Conservation (phyloP, 2,329 filamentous ascomycete species). For the Stagonosporopsis tanaceti region DNA sequence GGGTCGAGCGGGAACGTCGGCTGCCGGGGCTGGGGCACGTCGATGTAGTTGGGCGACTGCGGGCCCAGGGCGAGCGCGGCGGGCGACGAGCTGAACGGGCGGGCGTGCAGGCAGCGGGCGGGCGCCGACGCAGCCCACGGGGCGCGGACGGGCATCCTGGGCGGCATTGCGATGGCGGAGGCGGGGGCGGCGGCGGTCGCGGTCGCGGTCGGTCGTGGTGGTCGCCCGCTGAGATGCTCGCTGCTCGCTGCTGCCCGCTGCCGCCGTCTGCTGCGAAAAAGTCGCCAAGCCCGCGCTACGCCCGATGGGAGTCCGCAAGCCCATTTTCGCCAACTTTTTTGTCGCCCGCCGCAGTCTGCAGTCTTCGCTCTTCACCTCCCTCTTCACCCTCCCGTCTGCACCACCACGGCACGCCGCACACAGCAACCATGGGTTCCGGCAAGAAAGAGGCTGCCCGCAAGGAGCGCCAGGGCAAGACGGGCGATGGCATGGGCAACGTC, state of each 20-base stretch:
- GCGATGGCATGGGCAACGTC: constrained; percentile 90
- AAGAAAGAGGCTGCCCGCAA: constrained; percentile 91
- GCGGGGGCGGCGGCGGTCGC: neutral
- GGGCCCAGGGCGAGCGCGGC: constrained; percentile 68
- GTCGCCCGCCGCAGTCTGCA: constrained; percentile 1
- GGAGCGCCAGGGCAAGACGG: constrained; percentile 82
- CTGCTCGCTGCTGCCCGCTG: neutral
- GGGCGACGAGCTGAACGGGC: constrained; percentile 57
- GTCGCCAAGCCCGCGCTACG: constrained; percentile 32
- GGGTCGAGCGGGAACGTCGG: constrained; percentile 62
- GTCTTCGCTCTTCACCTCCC: too few relatives aligned
- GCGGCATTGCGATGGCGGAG: constrained; percentile 48
- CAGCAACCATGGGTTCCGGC: constrained; percentile 74
- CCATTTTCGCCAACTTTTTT: neutral
- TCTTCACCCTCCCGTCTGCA: constrained; percentile 23
- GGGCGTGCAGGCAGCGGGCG: constrained; percentile 22
- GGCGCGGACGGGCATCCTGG: constrained; percentile 50
- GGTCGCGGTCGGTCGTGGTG: constrained; percentile 9
- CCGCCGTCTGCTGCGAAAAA: constrained; percentile 27
- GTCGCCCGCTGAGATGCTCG: constrained; percentile 8
- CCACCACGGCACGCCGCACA: constrained; percentile 3
- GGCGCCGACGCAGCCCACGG: constrained; percentile 36
- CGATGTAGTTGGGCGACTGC: constrained; percentile 87
- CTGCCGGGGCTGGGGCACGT: constrained; percentile 80
- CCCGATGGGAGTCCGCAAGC: constrained; percentile 10